Evolutionary conservation across 2,329 filamentous ascomycete species (phyloP).

Genomic region (Alternaria brassicicola): DNA sequence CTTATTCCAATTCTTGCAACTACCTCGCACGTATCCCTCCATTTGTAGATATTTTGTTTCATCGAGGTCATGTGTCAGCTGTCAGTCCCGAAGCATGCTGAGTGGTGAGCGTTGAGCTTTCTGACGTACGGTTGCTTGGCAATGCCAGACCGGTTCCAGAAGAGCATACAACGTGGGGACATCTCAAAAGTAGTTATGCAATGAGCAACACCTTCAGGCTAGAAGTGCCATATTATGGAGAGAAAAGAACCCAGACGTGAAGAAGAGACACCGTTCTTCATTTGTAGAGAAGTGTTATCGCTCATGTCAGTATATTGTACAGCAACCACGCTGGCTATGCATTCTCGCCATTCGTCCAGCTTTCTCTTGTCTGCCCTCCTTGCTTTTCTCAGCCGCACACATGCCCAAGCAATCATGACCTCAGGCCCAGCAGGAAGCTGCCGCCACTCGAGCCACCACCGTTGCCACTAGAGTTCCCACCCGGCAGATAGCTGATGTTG

Average conservation of each 20-base stretch:
- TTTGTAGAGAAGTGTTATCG: slow-evolving; percentile 16
- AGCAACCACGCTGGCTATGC: slow-evolving; percentile 36
- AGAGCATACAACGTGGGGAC: neutral
- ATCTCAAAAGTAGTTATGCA: neutral
- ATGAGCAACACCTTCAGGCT: neutral
- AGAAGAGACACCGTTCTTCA: neutral
- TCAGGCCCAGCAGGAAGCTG: slow-evolving; percentile 70
- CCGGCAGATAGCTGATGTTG: slow-evolving; percentile 93
- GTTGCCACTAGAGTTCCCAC: slow-evolving; percentile 65
- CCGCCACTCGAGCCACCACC: slow-evolving; percentile 65
- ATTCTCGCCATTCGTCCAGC: slow-evolving; percentile 4
- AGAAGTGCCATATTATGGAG: neutral
- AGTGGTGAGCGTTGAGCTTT: neutral
- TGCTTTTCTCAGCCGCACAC: neutral
- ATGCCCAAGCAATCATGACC: slow-evolving; percentile 45
- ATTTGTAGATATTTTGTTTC: neutral
- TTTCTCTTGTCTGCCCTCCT: neutral
- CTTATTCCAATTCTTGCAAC: slow-evolving; percentile 10
- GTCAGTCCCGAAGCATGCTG: neutral
- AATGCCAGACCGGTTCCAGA: neutral
- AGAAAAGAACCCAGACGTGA: neutral
- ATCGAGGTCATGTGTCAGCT: neutral
- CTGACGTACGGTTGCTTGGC: neutral
- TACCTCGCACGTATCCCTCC: neutral
- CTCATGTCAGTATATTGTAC: slow-evolving; percentile 38